Conservation (phyloP, 805 yeast genomes). For the Starmerella scarabaei region DNA sequence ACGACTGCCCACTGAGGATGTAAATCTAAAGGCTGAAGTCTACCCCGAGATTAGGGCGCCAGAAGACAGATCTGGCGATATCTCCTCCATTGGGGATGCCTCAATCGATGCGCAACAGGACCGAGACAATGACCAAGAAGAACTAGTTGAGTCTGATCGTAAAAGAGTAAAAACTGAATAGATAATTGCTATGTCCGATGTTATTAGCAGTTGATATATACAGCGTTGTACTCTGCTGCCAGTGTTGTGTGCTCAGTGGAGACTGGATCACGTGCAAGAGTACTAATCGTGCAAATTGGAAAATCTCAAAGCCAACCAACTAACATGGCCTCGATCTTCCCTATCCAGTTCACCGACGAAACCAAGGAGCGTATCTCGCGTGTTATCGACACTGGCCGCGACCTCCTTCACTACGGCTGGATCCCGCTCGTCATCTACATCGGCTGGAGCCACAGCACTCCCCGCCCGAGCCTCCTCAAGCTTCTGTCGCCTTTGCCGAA, state of each 20-base stretch:
- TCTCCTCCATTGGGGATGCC: too few species aligned
- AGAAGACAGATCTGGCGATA: too few species aligned
- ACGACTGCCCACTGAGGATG: neutral
- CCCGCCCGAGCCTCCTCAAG: slow-evolving; percentile 69
- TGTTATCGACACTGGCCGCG: slow-evolving; percentile 69
- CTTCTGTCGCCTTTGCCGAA: slow-evolving; percentile 72
- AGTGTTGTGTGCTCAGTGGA: too few species aligned
- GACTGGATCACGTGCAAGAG: too few species aligned
- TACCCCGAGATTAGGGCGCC: too few species aligned
- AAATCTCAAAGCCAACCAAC: too few species aligned
- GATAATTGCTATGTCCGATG: too few species aligned
- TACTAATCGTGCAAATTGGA: too few species aligned
- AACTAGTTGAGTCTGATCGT: neutral
- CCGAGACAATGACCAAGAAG: too few species aligned
- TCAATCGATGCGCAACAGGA: too few species aligned
- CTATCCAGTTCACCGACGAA: slow-evolving; percentile 30
- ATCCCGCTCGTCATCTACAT: slow-evolving; percentile 87
- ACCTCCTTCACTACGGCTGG: slow-evolving; percentile 91
- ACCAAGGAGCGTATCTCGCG: slow-evolving; percentile 71
- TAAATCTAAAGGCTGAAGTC: neutral
- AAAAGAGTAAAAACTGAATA: neutral
- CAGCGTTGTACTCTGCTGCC: too few species aligned
- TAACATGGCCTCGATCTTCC: slow-evolving; percentile 18
- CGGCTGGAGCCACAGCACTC: slow-evolving; percentile 71
- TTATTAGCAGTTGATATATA: too few species aligned